Conservation (phyloP, 148 eudicot species). For the Talinum fruticosum region DNA sequence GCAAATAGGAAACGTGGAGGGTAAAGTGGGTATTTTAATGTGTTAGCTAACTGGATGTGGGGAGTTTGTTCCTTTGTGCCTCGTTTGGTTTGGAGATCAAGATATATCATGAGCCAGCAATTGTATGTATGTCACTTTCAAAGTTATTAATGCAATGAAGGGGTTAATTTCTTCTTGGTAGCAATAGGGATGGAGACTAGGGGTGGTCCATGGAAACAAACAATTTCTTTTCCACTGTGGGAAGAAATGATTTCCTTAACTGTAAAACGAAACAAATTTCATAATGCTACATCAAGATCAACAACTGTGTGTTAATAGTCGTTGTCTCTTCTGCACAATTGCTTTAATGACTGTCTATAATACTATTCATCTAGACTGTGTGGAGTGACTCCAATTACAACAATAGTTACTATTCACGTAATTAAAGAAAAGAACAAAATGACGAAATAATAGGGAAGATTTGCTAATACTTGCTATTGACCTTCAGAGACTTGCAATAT, state of each 20-base stretch:
- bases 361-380: constrained; percentile 8
- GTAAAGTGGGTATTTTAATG: constrained; percentile 1
- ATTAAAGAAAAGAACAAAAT: background rate
- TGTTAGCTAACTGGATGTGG: constrained; percentile 2
- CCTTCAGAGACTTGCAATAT: background rate
- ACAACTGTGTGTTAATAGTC: constrained; percentile 12
- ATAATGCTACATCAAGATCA: background rate
- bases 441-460: background rate
- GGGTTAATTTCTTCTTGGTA: background rate
- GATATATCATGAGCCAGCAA: background rate
- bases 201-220: constrained; percentile 3
- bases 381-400: background rate
- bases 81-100: background rate
- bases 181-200: no score
- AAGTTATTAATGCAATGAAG: constrained; percentile 6
- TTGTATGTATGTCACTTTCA: constrained; percentile 17
- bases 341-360: constrained; percentile 1
- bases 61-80: background rate
- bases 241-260: background rate
- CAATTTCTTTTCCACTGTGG: background rate
- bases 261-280: constrained; percentile 9
- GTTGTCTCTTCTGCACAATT: constrained; percentile 17
- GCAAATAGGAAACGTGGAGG: background rate
- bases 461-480: background rate
- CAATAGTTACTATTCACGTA: background rate